phyloP scores from a whole-genome alignment of 768 basidiomycete species.

The Tulasnella sp. region DNA sequence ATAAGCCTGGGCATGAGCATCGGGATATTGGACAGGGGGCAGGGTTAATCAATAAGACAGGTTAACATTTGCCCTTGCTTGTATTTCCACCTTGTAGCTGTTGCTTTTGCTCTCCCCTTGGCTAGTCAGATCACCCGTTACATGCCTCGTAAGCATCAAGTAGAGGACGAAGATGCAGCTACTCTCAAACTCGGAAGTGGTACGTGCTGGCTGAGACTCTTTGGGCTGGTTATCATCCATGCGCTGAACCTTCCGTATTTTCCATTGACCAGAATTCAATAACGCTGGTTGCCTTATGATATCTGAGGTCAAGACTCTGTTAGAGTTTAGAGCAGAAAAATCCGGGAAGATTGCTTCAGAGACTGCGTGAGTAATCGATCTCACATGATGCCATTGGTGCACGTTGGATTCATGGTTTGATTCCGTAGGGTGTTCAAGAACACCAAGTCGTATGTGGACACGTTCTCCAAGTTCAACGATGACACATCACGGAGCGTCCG shows the following conservation, averaged over 20 bases:
- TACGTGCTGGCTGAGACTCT: slow-evolving; percentile 21
- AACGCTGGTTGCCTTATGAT: slow-evolving; percentile 84
- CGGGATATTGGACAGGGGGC: no score
- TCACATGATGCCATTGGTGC: background rate
- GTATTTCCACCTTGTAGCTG: no score
- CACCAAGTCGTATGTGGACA: slow-evolving; percentile 83
- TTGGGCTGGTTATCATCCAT: background rate
- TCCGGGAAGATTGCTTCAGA: slow-evolving; percentile 63
- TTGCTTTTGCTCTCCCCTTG: no score
- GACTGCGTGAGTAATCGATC: slow-evolving; percentile 52
- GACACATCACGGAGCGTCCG: slow-evolving; percentile 78
- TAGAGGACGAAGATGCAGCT: slow-evolving; percentile 78
- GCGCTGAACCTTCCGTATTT: background rate
- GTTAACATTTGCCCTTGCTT: no score
- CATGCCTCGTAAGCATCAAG: slow-evolving; percentile 8
- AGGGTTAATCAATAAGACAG: no score
- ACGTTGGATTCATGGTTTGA: background rate
- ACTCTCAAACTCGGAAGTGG: slow-evolving; percentile 72
- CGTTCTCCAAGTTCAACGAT: slow-evolving; percentile 80
- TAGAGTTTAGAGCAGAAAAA: slow-evolving; percentile 59
- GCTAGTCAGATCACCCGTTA: no score
- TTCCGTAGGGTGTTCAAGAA: slow-evolving; percentile 75
- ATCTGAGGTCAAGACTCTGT: slow-evolving; percentile 82
- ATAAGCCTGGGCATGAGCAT: no score
- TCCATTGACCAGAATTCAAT: slow-evolving; percentile 56